Percentiles rank a stretch among this genome's conserved stretches.
Conservation (phyloP, 495 filamentous ascomycete species). For the Trichoderma asperelloides region DNA sequence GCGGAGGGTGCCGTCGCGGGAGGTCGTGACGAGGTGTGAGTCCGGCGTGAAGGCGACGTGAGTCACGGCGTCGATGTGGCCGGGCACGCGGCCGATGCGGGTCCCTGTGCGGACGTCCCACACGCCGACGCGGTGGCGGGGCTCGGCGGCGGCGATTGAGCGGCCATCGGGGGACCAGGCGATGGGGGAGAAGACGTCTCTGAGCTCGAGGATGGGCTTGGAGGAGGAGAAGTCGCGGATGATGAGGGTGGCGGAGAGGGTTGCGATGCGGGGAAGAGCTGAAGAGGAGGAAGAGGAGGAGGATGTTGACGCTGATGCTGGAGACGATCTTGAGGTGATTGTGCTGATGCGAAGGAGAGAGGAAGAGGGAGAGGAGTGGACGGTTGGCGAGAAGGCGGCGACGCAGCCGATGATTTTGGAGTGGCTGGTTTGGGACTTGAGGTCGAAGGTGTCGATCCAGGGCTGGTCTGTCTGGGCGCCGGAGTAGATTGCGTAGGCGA, state of each 20-base stretch:
- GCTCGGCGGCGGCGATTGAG: constrained; percentile 7
- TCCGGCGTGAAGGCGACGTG: constrained; percentile 17
- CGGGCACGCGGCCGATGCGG: background rate
- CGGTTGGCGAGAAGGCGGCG: background rate
- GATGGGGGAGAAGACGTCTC: constrained; percentile 1
- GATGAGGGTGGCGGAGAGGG: background rate
- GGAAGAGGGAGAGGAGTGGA: background rate
- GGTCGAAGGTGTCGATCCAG: constrained; percentile 6
- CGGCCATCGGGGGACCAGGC: constrained; percentile 10
- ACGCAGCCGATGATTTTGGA: constrained; percentile 7
- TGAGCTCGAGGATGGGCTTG: constrained; percentile 9
- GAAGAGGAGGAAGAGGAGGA: no score
- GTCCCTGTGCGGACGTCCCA: background rate
- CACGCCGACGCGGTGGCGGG: background rate
- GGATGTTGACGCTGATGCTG: background rate
- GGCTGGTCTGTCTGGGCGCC: background rate
- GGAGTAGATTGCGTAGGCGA: constrained; percentile 5
- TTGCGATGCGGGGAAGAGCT: background rate
- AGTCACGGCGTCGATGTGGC: constrained; percentile 19
- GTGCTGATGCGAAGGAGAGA: background rate
- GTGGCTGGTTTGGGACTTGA: background rate
- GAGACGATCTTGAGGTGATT: background rate
- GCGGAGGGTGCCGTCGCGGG: constrained; percentile 19
- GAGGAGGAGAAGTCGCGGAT: background rate
- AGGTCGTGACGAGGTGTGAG: constrained; percentile 16